Evolutionary conservation across 1,284 basidiomycete species (phyloP).

Genomic region (Irpex sp.): DNA sequence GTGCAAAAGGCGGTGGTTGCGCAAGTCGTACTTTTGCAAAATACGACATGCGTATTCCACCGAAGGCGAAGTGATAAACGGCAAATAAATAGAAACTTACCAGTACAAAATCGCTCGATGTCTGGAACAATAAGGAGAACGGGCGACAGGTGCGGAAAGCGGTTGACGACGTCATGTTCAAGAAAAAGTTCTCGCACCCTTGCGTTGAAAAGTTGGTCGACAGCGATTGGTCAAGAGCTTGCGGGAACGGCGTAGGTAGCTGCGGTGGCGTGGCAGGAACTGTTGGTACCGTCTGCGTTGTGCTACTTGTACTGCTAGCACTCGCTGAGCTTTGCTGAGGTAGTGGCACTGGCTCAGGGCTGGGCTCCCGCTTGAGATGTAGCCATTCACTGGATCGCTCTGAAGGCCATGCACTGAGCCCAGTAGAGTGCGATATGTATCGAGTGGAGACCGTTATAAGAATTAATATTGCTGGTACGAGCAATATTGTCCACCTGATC

Average conservation of each 20-base stretch:
- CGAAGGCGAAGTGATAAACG: background rate
- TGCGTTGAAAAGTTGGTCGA: constrained; percentile 59
- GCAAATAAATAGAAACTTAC: constrained; percentile 33
- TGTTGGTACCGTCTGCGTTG: constrained; percentile 22
- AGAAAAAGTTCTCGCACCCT: constrained; percentile 66
- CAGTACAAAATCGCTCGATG: constrained; percentile 54
- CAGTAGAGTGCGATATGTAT: constrained; percentile 43
- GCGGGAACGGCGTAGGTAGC: constrained; percentile 73
- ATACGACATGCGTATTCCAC: background rate
- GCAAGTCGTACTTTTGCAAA: background rate
- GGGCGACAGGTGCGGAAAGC: constrained; percentile 71
- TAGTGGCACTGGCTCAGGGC: constrained; percentile 6
- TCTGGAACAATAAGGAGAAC: constrained; percentile 65
- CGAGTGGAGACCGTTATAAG: constrained; percentile 50
- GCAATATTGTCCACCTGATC: constrained; percentile 45
- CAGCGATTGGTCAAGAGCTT: constrained; percentile 66
- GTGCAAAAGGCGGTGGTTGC: background rate
- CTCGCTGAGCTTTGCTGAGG: background rate
- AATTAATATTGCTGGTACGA: constrained; percentile 52
- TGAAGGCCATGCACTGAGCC: constrained; percentile 41
- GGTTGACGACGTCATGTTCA: constrained; percentile 60
- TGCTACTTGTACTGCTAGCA: background rate
- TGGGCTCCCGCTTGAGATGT: constrained; percentile 40
- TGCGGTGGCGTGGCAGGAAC: constrained; percentile 34
- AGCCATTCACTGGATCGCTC: constrained; percentile 27